Evolutionary conservation across 495 filamentous ascomycete species (phyloP).

Genomic region (Barbatosphaeria neglecta): DNA sequence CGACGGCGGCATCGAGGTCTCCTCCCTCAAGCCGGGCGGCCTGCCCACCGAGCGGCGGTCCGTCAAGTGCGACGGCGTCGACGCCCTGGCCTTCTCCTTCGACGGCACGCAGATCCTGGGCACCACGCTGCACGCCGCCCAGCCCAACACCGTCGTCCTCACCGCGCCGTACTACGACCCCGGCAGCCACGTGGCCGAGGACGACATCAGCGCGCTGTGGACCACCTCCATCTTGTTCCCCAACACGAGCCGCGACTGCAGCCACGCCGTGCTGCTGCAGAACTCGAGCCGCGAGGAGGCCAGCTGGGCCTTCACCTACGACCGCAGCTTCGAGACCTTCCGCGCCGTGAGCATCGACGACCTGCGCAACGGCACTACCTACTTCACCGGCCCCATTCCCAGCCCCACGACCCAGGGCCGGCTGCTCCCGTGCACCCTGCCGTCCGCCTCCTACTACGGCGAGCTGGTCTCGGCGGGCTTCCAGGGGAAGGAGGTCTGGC

Average conservation of each 20-base stretch:
- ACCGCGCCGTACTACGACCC: constrained; percentile 70
- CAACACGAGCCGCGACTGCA: constrained; percentile 61
- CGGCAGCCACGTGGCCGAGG: constrained; percentile 42
- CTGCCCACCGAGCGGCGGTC: constrained; percentile 58
- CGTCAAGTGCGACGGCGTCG: constrained; percentile 71
- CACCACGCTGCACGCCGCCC: constrained; percentile 52
- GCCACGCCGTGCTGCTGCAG: constrained; percentile 63
- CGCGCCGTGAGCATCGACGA: constrained; percentile 65
- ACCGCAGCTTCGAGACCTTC: constrained; percentile 64
- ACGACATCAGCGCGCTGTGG: constrained; percentile 68
- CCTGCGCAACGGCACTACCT: constrained; percentile 62
- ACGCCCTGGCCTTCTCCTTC: constrained; percentile 67
- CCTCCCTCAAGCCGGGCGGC: constrained; percentile 54
- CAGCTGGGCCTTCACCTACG: constrained; percentile 70
- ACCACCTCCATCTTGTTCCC: constrained; percentile 84
- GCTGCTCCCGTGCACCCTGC: constrained; percentile 54
- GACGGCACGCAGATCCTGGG: constrained; percentile 81
- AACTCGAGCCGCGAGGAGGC: constrained; percentile 59
- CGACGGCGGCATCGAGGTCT: constrained; percentile 76
- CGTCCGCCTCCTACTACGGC: constrained; percentile 53
- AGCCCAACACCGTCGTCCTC: constrained; percentile 62
- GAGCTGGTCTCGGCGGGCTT: constrained; percentile 71
- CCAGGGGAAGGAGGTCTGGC: constrained; percentile 58
- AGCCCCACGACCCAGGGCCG: constrained; percentile 27
- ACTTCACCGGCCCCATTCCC: constrained; percentile 63